These are phyloP conservation scores for Herpetospermum pedunculosum DNA, from an alignment of 306 rosid genomes.

Conservation along the genomic window DNA sequence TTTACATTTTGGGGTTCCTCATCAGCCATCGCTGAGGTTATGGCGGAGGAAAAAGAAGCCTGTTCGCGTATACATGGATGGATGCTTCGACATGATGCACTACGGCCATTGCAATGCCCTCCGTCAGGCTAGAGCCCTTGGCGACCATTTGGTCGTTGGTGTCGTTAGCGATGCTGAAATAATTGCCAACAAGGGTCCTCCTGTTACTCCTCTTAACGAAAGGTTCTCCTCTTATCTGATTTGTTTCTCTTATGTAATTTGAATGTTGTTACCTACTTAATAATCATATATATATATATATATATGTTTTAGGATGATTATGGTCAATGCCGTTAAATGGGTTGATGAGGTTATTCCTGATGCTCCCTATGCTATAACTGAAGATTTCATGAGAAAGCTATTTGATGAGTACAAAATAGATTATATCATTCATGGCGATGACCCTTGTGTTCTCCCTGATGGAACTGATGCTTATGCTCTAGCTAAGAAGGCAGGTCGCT, in stretches of 20 bases:
- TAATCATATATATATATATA: no score
- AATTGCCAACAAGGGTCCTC: conserved; percentile 44
- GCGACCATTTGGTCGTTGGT: conserved; percentile 47
- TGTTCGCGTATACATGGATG: conserved; percentile 49
- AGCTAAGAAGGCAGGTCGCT: conserved; percentile 57
- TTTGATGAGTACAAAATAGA: conserved; percentile 45
- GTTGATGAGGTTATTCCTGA: conserved; percentile 52
- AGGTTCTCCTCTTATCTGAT: conserved; percentile 15
- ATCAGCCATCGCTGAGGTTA: conserved; percentile 23
- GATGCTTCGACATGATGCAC: conserved; percentile 63
- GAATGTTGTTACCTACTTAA: not conserved
- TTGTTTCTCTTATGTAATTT: not conserved
- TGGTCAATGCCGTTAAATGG: conserved; percentile 54
- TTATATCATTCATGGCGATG: conserved; percentile 49
- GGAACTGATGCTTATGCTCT: conserved; percentile 57
- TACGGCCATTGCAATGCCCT: conserved; percentile 63
- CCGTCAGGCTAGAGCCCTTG: conserved; percentile 58
- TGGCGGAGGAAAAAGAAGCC: conserved; percentile 48
- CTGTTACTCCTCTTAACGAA: conserved; percentile 46
- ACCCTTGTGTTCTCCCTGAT: conserved; percentile 55
- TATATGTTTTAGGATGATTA: conserved; percentile 30
- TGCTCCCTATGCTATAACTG: conserved; percentile 53
- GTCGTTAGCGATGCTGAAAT: conserved; percentile 52
- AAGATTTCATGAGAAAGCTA: conserved; percentile 49
- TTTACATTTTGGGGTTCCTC: conserved; percentile 3